Evolutionary conservation across 176 grass and related monocot genomes (phyloP).

Genomic region (Bothriochloa decipiens): DNA sequence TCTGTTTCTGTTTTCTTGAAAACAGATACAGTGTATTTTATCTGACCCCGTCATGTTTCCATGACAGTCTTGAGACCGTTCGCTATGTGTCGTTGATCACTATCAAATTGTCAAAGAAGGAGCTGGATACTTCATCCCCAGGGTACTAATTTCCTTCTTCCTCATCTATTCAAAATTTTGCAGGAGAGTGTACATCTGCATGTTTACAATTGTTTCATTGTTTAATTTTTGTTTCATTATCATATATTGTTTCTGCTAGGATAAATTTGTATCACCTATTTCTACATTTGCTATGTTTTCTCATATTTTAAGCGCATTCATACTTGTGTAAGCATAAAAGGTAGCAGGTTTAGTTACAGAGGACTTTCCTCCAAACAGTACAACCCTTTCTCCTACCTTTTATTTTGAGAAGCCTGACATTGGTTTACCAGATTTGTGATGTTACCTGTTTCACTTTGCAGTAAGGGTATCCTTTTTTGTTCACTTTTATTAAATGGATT

Average conservation of each 20-base stretch:
- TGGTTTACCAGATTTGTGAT: neutral
- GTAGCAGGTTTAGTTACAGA: neutral
- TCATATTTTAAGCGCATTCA: neutral
- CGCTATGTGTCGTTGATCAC: conserved; percentile 77
- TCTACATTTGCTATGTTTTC: too few species aligned
- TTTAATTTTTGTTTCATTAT: neutral
- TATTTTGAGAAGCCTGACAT: neutral
- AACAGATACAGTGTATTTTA: neutral
- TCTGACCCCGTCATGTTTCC: neutral
- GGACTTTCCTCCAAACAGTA: neutral
- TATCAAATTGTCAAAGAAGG: conserved; percentile 77
- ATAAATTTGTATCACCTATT: conserved; percentile 10
- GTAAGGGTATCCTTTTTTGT: neutral
- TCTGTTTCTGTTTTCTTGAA: neutral
- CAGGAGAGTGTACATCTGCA: neutral
- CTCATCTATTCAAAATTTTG: neutral
- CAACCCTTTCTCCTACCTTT: neutral
- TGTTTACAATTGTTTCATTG: neutral
- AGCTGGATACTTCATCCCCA: conserved; percentile 62
- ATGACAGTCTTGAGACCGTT: conserved; percentile 66
- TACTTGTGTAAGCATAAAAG: neutral
- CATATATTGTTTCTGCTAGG: neutral
- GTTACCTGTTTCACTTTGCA: neutral
- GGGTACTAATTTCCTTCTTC: conserved; percentile 39
- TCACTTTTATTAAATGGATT: neutral